These are phyloP conservation scores for Cyclotella atomus DNA, from an alignment of 108 stramenopile species.

Conservation along the genomic window DNA sequence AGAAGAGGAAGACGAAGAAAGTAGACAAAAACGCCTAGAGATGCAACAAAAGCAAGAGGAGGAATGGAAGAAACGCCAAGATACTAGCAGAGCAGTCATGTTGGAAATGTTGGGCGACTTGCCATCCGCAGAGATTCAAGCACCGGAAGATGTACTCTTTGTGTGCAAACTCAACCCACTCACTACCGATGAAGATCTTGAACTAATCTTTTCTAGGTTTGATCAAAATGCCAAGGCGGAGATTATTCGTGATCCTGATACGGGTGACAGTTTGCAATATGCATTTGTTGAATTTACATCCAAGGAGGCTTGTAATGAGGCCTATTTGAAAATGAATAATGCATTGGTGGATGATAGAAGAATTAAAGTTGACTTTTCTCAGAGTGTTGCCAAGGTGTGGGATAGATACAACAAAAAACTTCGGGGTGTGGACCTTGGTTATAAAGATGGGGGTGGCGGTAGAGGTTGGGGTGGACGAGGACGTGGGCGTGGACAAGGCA, in stretches of 20 bases:
- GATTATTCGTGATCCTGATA: constrained; percentile 95
- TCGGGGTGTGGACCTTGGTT: constrained; percentile 46
- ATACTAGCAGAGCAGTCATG: constrained; percentile 87
- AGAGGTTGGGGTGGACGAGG: constrained; percentile 20
- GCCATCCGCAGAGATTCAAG: constrained; percentile 81
- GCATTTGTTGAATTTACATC: constrained; percentile 96
- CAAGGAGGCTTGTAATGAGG: constrained; percentile 89
- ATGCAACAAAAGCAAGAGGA: constrained; percentile 73
- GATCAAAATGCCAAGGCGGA: constrained; percentile 87
- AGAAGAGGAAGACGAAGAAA: constrained; percentile 49
- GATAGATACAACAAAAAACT: constrained; percentile 60
- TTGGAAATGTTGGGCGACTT: constrained; percentile 98
- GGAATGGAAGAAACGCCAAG: constrained; percentile 51
- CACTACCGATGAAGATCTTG: constrained; percentile 97
- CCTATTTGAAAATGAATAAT: constrained; percentile 99
- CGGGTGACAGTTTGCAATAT: constrained; percentile 95
- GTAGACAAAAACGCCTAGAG: constrained; percentile 33
- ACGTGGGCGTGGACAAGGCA: constrained; percentile 16
- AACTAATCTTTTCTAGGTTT: constrained; percentile 96
- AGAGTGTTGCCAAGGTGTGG: constrained; percentile 97
- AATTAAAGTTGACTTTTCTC: constrained; percentile 98
- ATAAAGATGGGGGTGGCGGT: constrained; percentile 37
- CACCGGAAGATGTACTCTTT: constrained; percentile 98
- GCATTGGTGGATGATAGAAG: constrained; percentile 97
- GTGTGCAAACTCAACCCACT: constrained; percentile 98